A percentile compares a stretch with the other conserved stretches of the same genome.
Evolutionary conservation across 2,329 filamentous ascomycete species (phyloP).

Genomic region (Sarocladium strictum): DNA sequence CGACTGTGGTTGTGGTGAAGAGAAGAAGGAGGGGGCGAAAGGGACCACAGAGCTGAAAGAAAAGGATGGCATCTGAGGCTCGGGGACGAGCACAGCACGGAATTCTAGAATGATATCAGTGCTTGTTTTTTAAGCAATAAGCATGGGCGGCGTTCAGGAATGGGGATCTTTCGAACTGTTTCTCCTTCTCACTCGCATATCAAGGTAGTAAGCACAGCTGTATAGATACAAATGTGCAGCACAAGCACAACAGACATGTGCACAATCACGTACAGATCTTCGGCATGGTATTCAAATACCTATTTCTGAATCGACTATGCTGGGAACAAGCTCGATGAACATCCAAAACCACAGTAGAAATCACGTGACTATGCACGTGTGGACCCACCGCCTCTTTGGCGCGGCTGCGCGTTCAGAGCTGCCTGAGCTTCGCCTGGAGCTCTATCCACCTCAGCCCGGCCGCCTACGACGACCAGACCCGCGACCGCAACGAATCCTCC

Average conservation of each 20-base stretch:
- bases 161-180: background rate
- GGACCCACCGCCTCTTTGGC: constrained; percentile 15
- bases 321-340: no score
- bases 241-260: no score
- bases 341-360: no score
- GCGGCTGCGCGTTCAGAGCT: constrained; percentile 40
- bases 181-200: no score
- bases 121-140: background rate
- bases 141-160: constrained; percentile 5
- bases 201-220: no score
- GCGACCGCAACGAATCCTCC: constrained; percentile 13
- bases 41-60: constrained; percentile 21
- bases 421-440: constrained; percentile 37
- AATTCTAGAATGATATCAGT: background rate
- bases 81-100: background rate
- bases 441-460: constrained; percentile 21
- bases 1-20: constrained; percentile 66
- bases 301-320: no score
- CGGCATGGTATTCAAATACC: no score
- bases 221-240: no score
- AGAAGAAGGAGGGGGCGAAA: constrained; percentile 39
- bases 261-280: no score
- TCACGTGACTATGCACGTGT: constrained; percentile 19
- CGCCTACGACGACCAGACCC: constrained; percentile 20
- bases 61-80: constrained; percentile 13